Percentiles rank a stretch among this genome's conserved stretches.
Evolutionary conservation across 768 basidiomycete species (phyloP).

Genomic region (Naganishia antarctica): DNA sequence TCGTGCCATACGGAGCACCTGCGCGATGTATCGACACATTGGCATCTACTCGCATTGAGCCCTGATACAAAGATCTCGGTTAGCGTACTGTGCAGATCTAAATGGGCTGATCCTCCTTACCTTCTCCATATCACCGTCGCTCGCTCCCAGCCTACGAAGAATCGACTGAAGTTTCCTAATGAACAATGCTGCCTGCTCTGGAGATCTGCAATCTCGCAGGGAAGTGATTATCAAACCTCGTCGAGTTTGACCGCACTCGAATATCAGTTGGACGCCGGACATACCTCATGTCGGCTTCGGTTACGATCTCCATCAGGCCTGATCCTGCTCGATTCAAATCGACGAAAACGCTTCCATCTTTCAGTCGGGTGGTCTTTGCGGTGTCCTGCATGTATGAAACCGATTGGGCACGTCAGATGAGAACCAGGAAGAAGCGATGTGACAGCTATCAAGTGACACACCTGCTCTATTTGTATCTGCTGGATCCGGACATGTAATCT

Average conservation of each 20-base stretch:
- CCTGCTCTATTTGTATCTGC: constrained; percentile 95
- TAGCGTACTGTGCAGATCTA: constrained; percentile 27
- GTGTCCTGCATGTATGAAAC: constrained; percentile 63
- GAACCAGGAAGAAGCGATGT: neutral
- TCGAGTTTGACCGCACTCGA: too few relatives aligned
- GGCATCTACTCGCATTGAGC: constrained; percentile 88
- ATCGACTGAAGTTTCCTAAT: constrained; percentile 75
- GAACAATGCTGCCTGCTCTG: constrained; percentile 86
- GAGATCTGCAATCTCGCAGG: constrained; percentile 53
- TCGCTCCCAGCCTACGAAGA: constrained; percentile 74
- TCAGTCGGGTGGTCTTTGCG: constrained; percentile 65
- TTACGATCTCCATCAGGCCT: constrained; percentile 92
- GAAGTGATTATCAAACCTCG: too few relatives aligned
- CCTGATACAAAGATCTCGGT: constrained; percentile 55
- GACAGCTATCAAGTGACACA: constrained; percentile 41
- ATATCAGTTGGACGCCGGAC: too few relatives aligned
- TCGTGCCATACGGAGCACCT: constrained; percentile 60
- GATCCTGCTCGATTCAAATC: constrained; percentile 88
- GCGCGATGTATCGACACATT: constrained; percentile 81
- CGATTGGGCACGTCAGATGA: constrained; percentile 8
- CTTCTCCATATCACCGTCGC: constrained; percentile 96
- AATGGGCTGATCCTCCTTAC: constrained; percentile 50
- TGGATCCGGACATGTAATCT: constrained; percentile 67
- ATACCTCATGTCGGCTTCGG: constrained; percentile 79
- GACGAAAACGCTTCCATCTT: constrained; percentile 52